Conservation (phyloP, 2,329 filamentous ascomycete genomes). For the Pseudonectria buxi region DNA sequence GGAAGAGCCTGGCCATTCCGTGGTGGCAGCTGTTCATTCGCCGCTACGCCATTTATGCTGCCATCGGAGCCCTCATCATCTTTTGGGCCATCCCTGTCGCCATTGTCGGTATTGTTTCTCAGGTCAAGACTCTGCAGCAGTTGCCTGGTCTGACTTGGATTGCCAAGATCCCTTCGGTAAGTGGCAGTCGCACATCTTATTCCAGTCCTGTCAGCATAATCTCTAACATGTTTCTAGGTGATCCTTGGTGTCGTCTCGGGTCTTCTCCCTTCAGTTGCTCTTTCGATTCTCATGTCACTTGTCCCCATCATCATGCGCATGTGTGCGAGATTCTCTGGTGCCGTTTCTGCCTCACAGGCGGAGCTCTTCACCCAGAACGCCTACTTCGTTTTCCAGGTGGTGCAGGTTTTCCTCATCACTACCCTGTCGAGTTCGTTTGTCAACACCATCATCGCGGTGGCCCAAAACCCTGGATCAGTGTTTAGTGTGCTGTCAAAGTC, state of each 20-base stretch:
- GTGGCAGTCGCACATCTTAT: background rate
- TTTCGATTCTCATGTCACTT: constrained; percentile 76
- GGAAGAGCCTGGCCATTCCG: constrained; percentile 63
- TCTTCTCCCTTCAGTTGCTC: constrained; percentile 69
- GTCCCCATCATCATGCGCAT: constrained; percentile 60
- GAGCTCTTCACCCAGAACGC: constrained; percentile 88
- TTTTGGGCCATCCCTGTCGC: constrained; percentile 79
- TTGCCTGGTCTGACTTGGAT: constrained; percentile 71
- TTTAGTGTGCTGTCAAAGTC: constrained; percentile 61
- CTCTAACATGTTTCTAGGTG: constrained; percentile 13
- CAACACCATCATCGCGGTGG: constrained; percentile 57
- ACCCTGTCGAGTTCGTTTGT: constrained; percentile 76
- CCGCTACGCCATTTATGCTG: constrained; percentile 53
- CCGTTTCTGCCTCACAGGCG: constrained; percentile 69
- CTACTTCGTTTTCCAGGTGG: constrained; percentile 84
- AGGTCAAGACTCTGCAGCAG: constrained; percentile 63
- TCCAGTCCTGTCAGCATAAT: background rate
- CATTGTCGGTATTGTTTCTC: constrained; percentile 77
- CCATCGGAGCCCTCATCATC: constrained; percentile 67
- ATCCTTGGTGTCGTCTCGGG: constrained; percentile 78
- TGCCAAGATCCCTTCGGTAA: constrained; percentile 53
- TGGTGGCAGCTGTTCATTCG: constrained; percentile 75
- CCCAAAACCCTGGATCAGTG: constrained; percentile 52
- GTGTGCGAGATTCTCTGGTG: constrained; percentile 72
- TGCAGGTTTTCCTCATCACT: constrained; percentile 89